Conservation (phyloP, 495 filamentous ascomycete genomes). For the Penicillium cataractarum region DNA sequence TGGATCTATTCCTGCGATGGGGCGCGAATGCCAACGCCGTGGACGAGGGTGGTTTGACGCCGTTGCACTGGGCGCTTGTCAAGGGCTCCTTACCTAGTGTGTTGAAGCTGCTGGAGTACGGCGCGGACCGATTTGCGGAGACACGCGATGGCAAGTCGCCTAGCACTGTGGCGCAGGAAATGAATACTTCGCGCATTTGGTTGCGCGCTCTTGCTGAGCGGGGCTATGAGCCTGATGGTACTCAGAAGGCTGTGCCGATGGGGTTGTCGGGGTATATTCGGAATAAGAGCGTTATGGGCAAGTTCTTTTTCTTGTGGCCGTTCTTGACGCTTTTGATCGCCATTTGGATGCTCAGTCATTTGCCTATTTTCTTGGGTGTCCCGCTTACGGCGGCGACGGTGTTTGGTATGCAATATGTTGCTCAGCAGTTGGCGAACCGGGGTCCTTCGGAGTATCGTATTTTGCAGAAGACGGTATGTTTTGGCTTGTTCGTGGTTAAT, state of each 20-base stretch:
- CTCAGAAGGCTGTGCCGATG: constrained; percentile 58
- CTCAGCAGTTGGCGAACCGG: constrained; percentile 74
- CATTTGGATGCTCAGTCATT: constrained; percentile 70
- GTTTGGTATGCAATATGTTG: constrained; percentile 77
- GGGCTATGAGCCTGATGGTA: constrained; percentile 81
- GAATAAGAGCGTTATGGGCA: constrained; percentile 77
- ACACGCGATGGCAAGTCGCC: constrained; percentile 89
- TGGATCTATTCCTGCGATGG: constrained; percentile 93
- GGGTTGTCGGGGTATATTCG: constrained; percentile 60
- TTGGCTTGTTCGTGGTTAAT: not conserved
- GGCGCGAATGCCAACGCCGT: constrained; percentile 88
- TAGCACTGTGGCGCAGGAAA: constrained; percentile 79
- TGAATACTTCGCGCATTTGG: constrained; percentile 84
- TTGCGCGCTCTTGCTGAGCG: constrained; percentile 80
- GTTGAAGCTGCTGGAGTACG: constrained; percentile 91
- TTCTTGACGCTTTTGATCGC: constrained; percentile 72
- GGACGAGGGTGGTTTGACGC: constrained; percentile 90
- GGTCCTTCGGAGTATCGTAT: constrained; percentile 84
- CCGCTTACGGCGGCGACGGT: constrained; percentile 67
- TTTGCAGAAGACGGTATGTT: constrained; percentile 81
- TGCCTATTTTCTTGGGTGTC: constrained; percentile 74
- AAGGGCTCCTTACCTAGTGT: constrained; percentile 86
- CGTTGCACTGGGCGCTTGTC: constrained; percentile 95
- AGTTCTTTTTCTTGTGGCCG: constrained; percentile 91
- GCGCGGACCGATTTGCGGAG: constrained; percentile 85